Percentiles rank a stretch among this genome's conserved stretches.
Conservation (phyloP, 2,329 filamentous ascomycete genomes). For the Calonectria fujianensis region DNA sequence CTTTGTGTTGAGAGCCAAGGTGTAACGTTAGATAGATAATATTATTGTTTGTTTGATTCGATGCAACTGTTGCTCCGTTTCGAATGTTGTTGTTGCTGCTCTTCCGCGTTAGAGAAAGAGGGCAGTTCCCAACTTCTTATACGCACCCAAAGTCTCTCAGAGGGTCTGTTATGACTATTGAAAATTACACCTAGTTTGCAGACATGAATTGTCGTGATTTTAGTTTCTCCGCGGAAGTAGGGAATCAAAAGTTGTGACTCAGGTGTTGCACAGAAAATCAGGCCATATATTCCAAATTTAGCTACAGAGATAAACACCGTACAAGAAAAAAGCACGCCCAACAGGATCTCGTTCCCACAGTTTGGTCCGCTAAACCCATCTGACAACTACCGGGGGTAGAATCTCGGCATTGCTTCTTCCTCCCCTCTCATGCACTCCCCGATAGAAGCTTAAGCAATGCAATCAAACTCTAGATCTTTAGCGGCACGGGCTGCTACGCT, state of each 20-base stretch:
- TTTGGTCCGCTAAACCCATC: neutral
- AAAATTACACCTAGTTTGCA: neutral
- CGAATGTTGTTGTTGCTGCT: no score
- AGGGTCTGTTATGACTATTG: neutral
- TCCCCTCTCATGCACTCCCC: neutral
- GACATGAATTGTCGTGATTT: neutral
- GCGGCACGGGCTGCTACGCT: neutral
- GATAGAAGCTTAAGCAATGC: neutral
- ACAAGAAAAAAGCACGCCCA: neutral
- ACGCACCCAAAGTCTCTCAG: neutral
- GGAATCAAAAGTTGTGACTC: neutral
- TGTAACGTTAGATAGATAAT: conserved; percentile 25
- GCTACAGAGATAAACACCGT: neutral
- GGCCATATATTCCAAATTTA: neutral
- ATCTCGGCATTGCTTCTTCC: conserved; percentile 2
- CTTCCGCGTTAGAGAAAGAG: neutral
- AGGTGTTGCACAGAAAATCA: neutral
- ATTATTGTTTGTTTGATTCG: neutral
- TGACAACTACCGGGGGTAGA: neutral
- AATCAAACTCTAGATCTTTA: neutral
- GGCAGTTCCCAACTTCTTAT: neutral
- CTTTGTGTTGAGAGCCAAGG: conserved; percentile 35
- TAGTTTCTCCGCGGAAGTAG: neutral
- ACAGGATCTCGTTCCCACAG: neutral
- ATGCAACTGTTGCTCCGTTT: neutral